Base-by-base conservation (phyloP, 2,329 filamentous ascomycete genomes). In the Cordyceps cicadae region DNA sequence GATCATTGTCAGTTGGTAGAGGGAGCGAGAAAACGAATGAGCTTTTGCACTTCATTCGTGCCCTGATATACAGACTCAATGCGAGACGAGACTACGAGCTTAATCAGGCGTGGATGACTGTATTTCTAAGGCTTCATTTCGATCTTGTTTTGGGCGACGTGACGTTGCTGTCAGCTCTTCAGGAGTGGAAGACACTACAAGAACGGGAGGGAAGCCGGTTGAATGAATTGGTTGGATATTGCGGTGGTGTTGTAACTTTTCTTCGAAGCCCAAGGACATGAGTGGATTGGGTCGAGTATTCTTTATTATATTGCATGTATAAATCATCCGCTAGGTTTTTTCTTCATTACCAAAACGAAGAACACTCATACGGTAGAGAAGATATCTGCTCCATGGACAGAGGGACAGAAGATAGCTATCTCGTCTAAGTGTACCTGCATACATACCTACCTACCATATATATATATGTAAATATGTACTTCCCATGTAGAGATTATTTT, bases 21-120 rank as follows among this genome's bases (percentile, higher is more conserved):
- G 63, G 81, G 75, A 71, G 75, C 61, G 70, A 79, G 66, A 69
- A 80, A 63, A 74, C 84, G 63, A 85, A 88, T 62, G 94, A 97
- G 73, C 77, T 96, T 19, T 77, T 87, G 0, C 80, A 86, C 58
- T 99, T 99, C 70, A 86, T 97, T 56, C 74, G 78, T n/a, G 92
- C 92, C 1, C 75, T 99, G 60, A 95, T 90, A 0, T 80, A 77
- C 59, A 81, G 88, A 14, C 77, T 97, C 57, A 75, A 78, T 49
- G 78, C 84, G 55, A 85, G 87, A 64, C 84, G 83, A 53, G 94
- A 97, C 72, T 99, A 96, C 73, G 94, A 99, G 75, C 81, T 99
- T 45, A 89, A 91, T 17, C 92, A 97, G 74, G 91, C 92, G 0
- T 99, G 94, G 93, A 97, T 99, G 92, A 87, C 88, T 2, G 93